Evolutionary conservation across 805 yeast genomes (phyloP).

Genomic region (Saccharomycopsis oosterbeekiorum): DNA sequence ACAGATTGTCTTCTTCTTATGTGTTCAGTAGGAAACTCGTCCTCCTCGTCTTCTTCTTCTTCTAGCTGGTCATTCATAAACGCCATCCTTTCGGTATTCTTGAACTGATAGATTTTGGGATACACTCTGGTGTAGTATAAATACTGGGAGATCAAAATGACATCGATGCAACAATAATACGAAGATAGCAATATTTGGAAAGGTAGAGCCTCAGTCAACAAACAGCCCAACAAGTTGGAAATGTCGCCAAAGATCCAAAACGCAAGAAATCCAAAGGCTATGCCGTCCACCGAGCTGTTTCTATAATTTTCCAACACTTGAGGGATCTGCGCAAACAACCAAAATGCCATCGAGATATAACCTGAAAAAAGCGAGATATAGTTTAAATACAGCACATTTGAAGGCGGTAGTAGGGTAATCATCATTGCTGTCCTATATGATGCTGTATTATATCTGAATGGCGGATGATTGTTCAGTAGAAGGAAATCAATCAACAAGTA

Average conservation of each 20-base stretch:
- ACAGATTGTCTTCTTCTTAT: conserved; percentile 3
- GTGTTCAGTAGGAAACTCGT: conserved; percentile 15
- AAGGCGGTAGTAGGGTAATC: neutral
- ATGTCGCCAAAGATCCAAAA: conserved; percentile 30
- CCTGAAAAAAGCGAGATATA: conserved; percentile 22
- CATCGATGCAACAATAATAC: conserved; percentile 68
- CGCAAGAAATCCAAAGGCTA: conserved; percentile 27
- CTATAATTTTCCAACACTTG: conserved; percentile 28
- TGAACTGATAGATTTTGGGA: conserved; percentile 22
- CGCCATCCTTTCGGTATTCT: neutral
- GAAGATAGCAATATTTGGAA: conserved; percentile 67
- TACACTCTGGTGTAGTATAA: conserved; percentile 49
- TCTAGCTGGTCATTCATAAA: conserved; percentile 18
- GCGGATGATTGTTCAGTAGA: no score
- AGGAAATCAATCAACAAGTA: no score
- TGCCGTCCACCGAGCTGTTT: conserved; percentile 27
- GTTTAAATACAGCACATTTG: neutral
- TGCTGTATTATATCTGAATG: no score
- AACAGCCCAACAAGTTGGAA: conserved; percentile 52
- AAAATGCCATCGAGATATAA: conserved; percentile 26
- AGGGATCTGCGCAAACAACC: conserved; percentile 32
- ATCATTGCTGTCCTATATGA: no score
- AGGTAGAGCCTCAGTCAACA: conserved; percentile 64
- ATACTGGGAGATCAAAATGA: conserved; percentile 58
- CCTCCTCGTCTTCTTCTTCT: conserved; percentile 1